Evolutionary conservation across 441 rosid genomes (phyloP), one percentile per base, ranked within the genome.

Genomic region (Euphorbia schlechtendalii): DNA sequence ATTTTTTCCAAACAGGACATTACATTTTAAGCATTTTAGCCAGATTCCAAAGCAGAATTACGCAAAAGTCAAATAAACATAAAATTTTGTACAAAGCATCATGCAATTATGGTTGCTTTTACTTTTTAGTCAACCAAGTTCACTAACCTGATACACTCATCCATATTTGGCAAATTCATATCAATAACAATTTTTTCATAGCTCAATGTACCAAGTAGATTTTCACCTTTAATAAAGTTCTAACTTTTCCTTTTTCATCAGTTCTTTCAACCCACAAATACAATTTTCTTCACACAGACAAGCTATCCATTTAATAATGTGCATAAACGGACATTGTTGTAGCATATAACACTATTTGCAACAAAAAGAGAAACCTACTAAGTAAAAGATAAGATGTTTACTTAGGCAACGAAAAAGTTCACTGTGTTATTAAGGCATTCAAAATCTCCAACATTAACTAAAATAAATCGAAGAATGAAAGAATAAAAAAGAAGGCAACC

Each of bases 251-350:
- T 13, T 61, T 61, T 15, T 41, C 55, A 10, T 61, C 25, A 41
- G 21, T 43, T 17, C 62, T 22, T 61, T 43, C 40, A 61, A 61
- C 55, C 18, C 38, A 41, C 17, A 45, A 32, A 45, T 61, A 24
- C 40, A 45, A 34, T 21, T 20, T 22, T 40, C 20, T 40, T 38
- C 14, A 11, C 13, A 40, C 11, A 40, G 11, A 41, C 45, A 41
- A 41, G 10, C 45, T 41, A 41, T 41, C 41, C 6, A 30, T 21
- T 12, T n/a, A n/a, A 51, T 18, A 51, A 51, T 51, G 22, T 25
- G 20, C 8, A 20, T 20, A 25, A 51, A 51, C n/a, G 6, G 21
- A 1, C 52, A 48, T 48, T 48, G 52, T 48, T 0, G 8, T 48
- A n/a, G 18, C n/a, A 49, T 24, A 14, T 41, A 41, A 13, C 36